These are phyloP conservation scores for Leccinum longicurvipes DNA, from an alignment of 768 basidiomycete species.

Conservation along the genomic window DNA sequence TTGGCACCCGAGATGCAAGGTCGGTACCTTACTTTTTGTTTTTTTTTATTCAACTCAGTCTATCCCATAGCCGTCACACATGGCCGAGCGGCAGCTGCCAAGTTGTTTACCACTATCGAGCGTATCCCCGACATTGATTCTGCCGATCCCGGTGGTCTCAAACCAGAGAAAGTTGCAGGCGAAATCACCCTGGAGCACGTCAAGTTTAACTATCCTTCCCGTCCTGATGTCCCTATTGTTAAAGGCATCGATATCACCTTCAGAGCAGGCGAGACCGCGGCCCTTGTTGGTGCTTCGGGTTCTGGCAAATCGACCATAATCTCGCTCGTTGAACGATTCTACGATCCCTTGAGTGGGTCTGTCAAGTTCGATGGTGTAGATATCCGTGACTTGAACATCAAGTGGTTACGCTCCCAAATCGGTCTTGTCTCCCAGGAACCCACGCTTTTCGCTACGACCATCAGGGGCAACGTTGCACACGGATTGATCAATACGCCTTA, in stretches of 20 bases:
- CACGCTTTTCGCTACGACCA: constrained; percentile 79
- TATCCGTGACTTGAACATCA: constrained; percentile 72
- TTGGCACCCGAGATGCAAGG: constrained; percentile 88
- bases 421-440: constrained; percentile 91
- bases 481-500: constrained; percentile 73
- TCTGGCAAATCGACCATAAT: constrained; percentile 78
- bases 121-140: constrained; percentile 87
- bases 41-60: too few species aligned
- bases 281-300: constrained; percentile 76
- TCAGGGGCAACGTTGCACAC: constrained; percentile 78
- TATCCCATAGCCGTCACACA: constrained; percentile 59
- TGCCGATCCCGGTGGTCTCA: constrained; percentile 58
- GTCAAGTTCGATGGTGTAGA: constrained; percentile 76
- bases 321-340: constrained; percentile 82
- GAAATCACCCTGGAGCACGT: constrained; percentile 73
- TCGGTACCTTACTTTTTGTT: constrained; percentile 20
- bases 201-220: constrained; percentile 83
- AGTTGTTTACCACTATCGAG: constrained; percentile 84
- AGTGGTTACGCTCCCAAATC: constrained; percentile 84
- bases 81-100: constrained; percentile 84
- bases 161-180: constrained; percentile 65
- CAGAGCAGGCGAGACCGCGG: constrained; percentile 72
- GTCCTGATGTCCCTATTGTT: constrained; percentile 73
- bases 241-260: constrained; percentile 66
- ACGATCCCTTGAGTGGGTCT: constrained; percentile 68